Percentiles rank a stretch among this genome's conserved stretches.
Conservation (phyloP, 352 stramenopile species). For the Phytophthora crassamura region DNA sequence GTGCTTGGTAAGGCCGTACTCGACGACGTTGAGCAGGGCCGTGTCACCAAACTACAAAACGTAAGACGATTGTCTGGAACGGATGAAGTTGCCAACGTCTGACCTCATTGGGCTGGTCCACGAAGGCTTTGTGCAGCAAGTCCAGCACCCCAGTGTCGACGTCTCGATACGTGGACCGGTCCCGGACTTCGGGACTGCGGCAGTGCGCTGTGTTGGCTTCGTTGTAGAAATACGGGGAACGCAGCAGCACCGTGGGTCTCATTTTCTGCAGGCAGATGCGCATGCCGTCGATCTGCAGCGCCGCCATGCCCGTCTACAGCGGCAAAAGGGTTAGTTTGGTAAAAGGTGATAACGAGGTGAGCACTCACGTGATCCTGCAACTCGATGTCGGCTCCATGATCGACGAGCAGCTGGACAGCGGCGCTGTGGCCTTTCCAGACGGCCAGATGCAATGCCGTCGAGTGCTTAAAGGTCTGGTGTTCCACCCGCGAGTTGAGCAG, state of each 20-base stretch:
- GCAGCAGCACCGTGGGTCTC: slow-evolving; percentile 42
- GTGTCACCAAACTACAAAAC: slow-evolving; percentile 38
- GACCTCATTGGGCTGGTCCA: slow-evolving; percentile 43
- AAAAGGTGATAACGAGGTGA: no score
- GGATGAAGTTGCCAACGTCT: not conserved
- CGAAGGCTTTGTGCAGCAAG: slow-evolving; percentile 39
- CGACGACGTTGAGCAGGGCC: slow-evolving; percentile 42
- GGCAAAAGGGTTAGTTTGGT: no score
- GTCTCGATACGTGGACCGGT: slow-evolving; percentile 47
- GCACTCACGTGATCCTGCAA: slow-evolving; percentile 25
- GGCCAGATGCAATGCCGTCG: slow-evolving; percentile 45
- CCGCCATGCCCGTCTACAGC: slow-evolving; percentile 42
- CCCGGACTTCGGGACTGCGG: slow-evolving; percentile 12
- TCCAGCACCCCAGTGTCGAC: slow-evolving; percentile 55
- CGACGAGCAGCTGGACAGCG: slow-evolving; percentile 37
- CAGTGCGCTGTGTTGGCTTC: not conserved
- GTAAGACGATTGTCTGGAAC: not conserved
- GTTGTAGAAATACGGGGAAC: slow-evolving; percentile 34
- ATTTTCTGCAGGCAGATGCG: slow-evolving; percentile 57
- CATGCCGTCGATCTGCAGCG: slow-evolving; percentile 54
- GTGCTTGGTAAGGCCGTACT: slow-evolving; percentile 56
- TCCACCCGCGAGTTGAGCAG: slow-evolving; percentile 31
- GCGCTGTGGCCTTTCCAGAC: slow-evolving; percentile 40
- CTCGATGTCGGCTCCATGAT: slow-evolving; percentile 42
- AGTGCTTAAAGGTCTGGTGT: slow-evolving; percentile 44